Evolutionary conservation across 768 basidiomycete genomes (phyloP).

Genomic region (Pluteus cervinus): DNA sequence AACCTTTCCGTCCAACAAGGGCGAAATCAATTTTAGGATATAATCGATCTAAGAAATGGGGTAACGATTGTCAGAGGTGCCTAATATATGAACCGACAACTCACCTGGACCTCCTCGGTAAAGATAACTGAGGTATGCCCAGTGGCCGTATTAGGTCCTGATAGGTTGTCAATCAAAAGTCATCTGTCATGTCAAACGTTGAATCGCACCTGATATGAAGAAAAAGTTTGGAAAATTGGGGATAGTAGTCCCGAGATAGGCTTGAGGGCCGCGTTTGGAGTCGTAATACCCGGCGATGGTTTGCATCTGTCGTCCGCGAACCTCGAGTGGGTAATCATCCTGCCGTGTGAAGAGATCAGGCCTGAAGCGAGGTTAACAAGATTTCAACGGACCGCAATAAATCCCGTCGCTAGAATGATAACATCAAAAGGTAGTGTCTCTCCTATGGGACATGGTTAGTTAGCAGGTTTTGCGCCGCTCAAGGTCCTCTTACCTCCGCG

Average conservation of each 20-base stretch:
- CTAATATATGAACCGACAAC: background rate
- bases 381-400: slow-evolving; percentile 15
- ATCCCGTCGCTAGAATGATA: slow-evolving; percentile 29
- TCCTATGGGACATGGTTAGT: slow-evolving; percentile 12
- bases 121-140: slow-evolving; percentile 32
- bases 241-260: slow-evolving; percentile 30
- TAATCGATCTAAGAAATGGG: slow-evolving; percentile 4
- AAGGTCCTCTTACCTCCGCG: slow-evolving; percentile 17
- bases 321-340: slow-evolving; percentile 22
- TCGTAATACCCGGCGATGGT: slow-evolving; percentile 28
- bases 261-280: slow-evolving; percentile 27
- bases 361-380: background rate
- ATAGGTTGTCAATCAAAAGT: background rate
- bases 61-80: background rate
- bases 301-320: slow-evolving; percentile 16
- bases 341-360: slow-evolving; percentile 3
- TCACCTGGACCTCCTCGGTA: slow-evolving; percentile 31
- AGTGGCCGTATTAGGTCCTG: slow-evolving; percentile 31
- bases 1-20: slow-evolving; percentile 12
- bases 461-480: background rate
- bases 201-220: slow-evolving; percentile 22
- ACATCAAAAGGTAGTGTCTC: slow-evolving; percentile 23
- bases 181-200: background rate
- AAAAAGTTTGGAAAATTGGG: slow-evolving; percentile 38
- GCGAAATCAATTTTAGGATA: slow-evolving; percentile 15